Base-by-base conservation (phyloP, 306 rosid species). In the Quercus wislizeni region DNA sequence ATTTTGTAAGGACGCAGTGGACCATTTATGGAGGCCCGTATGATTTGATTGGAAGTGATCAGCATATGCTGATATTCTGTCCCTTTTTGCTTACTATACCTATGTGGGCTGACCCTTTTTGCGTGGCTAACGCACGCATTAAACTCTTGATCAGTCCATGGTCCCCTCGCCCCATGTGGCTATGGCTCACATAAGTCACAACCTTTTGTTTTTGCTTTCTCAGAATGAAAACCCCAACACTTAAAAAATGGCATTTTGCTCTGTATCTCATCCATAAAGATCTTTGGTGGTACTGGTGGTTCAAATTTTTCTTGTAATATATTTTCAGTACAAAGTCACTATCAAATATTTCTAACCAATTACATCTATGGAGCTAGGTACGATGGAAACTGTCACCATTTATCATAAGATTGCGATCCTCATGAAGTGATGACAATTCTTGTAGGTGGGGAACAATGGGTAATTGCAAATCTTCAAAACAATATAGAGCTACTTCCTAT, bases 161-260 rank as follows among this genome's bases (percentile, higher is more conserved):
- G 82, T 65, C 84, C 84, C 81, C 84, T 49, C 7, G 0, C 43
- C 55, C 78, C 84, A 84, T 76, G 82, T 80, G 87, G 74, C 19
- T 20, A 46, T 55, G 41, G 17, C 27, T 72, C 21, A 65, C 69
- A 64, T 54, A 75, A 73, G 56, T 23, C 62, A 43, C 20, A 72
- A 5, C 56, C 67, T 71, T 62, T 76, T 6, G 59, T 68, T 38
- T 79, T 63, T 30, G 23, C 73, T 31, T 70, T 69, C 52, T 54
- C 54, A 49, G 54, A 79, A 31, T 21, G 64, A 41, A 69, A 58
- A 55, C 76, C 54, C 59, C 43, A 49, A 67, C 17, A 12, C 54
- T 49, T 41, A 41, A 0, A 49, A 11, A 49, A 10, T 49, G 54
- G 54, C 54, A 46, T 46, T 46, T 11, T 46, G 54, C 54, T 46